Conservation (phyloP, 768 basidiomycete genomes). For the Russula brevipes region DNA sequence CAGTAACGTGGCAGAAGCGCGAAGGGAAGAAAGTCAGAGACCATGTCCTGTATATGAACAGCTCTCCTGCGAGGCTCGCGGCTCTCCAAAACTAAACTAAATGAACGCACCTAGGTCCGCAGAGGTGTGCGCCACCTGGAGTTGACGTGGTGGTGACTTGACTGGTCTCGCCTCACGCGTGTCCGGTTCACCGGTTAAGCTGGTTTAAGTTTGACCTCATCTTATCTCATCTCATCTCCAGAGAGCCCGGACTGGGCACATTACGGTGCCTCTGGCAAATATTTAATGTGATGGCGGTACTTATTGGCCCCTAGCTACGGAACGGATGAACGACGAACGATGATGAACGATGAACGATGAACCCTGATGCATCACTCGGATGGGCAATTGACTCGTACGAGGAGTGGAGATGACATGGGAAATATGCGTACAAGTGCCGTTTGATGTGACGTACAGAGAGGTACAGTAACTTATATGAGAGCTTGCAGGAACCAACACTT, state of each 20-base stretch:
- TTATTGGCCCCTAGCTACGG: too few species aligned
- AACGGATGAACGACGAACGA: too few species aligned
- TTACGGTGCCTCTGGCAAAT: too few species aligned
- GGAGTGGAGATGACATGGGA: too few species aligned
- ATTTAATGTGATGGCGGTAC: too few species aligned
- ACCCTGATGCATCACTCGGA: too few species aligned
- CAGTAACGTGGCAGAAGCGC: slow-evolving; percentile 42
- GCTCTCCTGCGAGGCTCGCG: not conserved
- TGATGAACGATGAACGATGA: too few species aligned
- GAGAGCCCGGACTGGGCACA: not conserved
- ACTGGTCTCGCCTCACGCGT: slow-evolving; percentile 22
- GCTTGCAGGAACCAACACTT: not conserved
- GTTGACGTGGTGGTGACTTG: slow-evolving; percentile 35
- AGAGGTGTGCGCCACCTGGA: slow-evolving; percentile 59
- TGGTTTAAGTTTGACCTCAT: not conserved
- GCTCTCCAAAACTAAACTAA: not conserved
- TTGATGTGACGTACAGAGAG: not conserved
- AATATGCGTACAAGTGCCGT: not conserved
- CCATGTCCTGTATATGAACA: not conserved
- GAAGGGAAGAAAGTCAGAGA: too few species aligned
- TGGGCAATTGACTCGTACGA: too few species aligned
- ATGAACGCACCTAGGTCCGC: slow-evolving; percentile 61
- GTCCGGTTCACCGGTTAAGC: slow-evolving; percentile 2
- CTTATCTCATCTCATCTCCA: not conserved
- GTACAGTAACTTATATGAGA: not conserved